Conservation (phyloP, 345 rosid species). For the Moricandia arvensis region DNA sequence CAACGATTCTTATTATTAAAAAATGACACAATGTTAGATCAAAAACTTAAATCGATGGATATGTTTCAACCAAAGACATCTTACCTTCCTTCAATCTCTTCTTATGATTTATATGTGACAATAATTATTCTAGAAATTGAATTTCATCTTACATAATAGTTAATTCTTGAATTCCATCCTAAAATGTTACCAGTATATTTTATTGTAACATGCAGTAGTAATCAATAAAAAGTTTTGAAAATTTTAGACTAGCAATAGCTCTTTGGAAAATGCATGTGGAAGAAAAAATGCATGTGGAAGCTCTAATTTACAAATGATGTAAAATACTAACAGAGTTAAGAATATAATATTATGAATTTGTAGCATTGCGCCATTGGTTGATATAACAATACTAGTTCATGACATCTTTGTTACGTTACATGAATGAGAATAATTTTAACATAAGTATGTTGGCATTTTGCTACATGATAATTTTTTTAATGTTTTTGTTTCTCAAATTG, state of each 20-base stretch:
- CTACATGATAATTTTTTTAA: not conserved
- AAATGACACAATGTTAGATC: conserved; percentile 20
- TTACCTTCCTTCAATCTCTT: conserved; percentile 3
- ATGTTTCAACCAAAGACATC: conserved; percentile 1
- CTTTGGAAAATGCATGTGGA: no score
- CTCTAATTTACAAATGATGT: not conserved
- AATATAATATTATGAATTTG: not conserved
- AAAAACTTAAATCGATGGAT: conserved; percentile 17
- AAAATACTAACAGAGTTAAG: not conserved
- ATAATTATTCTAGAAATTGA: not conserved
- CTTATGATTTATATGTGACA: not conserved
- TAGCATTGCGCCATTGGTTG: not conserved
- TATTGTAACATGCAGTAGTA: not conserved
- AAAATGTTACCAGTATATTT: not conserved
- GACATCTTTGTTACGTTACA: not conserved
- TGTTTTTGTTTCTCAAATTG: not conserved
- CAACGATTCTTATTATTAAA: not conserved
- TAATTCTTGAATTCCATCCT: not conserved
- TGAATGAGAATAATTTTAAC: not conserved
- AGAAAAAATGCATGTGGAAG: no score
- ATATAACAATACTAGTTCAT: not conserved
- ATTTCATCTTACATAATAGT: not conserved
- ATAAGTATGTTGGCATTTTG: not conserved
- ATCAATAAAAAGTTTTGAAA: not conserved
- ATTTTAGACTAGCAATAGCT: not conserved